These are phyloP conservation scores for Polyplosphaeria fusca DNA, from an alignment of 495 filamentous ascomycete species.

Conservation along the genomic window DNA sequence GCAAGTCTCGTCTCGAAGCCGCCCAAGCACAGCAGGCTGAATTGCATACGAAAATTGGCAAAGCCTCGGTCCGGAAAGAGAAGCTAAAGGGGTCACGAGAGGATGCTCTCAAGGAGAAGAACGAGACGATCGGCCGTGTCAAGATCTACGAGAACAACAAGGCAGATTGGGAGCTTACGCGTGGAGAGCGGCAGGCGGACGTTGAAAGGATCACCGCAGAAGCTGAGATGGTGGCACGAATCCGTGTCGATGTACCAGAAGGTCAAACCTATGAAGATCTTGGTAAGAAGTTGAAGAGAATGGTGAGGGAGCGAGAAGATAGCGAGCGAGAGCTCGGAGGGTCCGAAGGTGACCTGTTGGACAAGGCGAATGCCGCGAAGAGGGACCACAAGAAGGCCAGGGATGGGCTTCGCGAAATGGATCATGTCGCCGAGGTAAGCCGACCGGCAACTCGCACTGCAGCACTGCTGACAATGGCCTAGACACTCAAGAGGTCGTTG, in stretches of 20 bases:
- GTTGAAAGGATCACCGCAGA: conserved; percentile 56
- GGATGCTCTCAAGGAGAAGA: conserved; percentile 61
- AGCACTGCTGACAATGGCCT: conserved; percentile 24
- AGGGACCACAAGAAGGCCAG: conserved; percentile 46
- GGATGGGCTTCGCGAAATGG: conserved; percentile 47
- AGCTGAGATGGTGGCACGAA: conserved; percentile 53
- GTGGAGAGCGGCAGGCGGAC: conserved; percentile 44
- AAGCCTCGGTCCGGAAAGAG: conserved; percentile 58
- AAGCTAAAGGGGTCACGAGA: conserved; percentile 51
- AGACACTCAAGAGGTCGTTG: conserved; percentile 64
- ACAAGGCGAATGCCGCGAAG: conserved; percentile 47
- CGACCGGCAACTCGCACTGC: background rate
- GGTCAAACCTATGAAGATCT: conserved; percentile 65
- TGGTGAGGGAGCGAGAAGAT: conserved; percentile 55
- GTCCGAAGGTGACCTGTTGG: conserved; percentile 61
- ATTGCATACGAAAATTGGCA: conserved; percentile 47
- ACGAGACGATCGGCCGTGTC: conserved; percentile 55
- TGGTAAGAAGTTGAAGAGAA: conserved; percentile 58
- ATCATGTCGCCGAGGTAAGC: conserved; percentile 53
- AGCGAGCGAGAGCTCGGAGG: conserved; percentile 59
- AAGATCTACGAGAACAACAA: conserved; percentile 51
- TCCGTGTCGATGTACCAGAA: conserved; percentile 62
- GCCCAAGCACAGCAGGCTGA: conserved; percentile 45
- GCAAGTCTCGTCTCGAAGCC: conserved; percentile 44
- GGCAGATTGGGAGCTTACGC: conserved; percentile 46